Evolutionary conservation across 768 basidiomycete species (phyloP), one percentile per base, ranked within the genome.

Genomic region (Kwoniella shandongensis): DNA sequence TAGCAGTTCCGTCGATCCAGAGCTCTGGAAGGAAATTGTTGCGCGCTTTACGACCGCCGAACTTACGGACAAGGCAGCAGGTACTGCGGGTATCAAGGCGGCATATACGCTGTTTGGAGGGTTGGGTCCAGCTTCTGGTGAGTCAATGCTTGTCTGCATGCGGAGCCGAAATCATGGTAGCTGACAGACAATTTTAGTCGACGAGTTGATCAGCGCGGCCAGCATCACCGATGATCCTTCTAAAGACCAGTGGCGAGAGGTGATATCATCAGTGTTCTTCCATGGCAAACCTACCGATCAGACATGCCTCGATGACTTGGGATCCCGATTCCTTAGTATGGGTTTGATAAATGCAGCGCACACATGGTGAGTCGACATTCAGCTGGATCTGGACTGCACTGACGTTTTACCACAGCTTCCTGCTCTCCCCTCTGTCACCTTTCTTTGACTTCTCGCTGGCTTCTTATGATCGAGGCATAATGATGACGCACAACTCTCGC

Each of bases 1-100:
- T 62, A 85, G 94, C 10, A 93, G 89, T 68, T 87, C 88, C 53
- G 83, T 96, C 49, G 94, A 94, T 75, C 89, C 88, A 65, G 92
- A 96, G 26, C 81, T 89, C 1, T 98, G 91, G 91, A 89, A 88
- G 68, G 90, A 91, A 59, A 88, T 87, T 12, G 88, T 90, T 0
- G 83, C 82, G 41, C 89, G 93, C 58, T 99, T 98, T 68, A 74
- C 93, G 32, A 83, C 83, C 30, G 80, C 83, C 15, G 94, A 96
- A 70, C 79, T 98, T 2, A 82, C 83, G 1, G 68, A 73, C 5
- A 39, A 46, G 6, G 8, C 49, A n/a, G 52, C 59, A 78, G 42
- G 78, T 4, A 51, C 72, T 4, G 64, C 74, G 41, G 65, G 54
- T n/a, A 70, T 67, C 36, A 82, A 81, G 66, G 93, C 75, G 81